Percentiles rank a stretch among this genome's conserved stretches.
Conservation (phyloP, 2,329 filamentous ascomycete species). For the Neodidymelliopsis sp. region DNA sequence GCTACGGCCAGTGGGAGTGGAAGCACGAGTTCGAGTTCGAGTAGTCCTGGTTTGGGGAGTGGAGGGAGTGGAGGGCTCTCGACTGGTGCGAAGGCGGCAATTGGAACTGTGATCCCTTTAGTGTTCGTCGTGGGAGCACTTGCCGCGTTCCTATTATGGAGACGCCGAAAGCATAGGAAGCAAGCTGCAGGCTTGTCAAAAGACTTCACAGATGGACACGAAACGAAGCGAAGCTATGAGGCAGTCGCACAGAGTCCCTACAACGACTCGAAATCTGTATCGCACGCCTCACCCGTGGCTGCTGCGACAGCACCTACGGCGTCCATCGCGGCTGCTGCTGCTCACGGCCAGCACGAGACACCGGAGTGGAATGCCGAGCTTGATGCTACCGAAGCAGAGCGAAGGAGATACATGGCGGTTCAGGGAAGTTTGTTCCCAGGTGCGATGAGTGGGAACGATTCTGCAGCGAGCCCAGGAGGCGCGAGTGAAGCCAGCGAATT, state of each 20-base stretch:
- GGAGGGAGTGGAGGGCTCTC: conserved; percentile 59
- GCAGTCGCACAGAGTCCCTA: neutral
- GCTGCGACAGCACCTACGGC: neutral
- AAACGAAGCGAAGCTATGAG: conserved; percentile 11
- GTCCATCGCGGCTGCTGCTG: neutral
- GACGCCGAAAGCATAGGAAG: conserved; percentile 22
- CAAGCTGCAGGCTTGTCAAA: neutral
- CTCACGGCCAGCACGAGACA: conserved; percentile 14
- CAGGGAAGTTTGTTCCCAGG: conserved; percentile 10
- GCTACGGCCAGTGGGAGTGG: conserved; percentile 2
- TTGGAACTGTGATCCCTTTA: conserved; percentile 90
- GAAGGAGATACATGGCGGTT: conserved; percentile 13
- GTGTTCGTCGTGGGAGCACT: conserved; percentile 66
- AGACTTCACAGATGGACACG: conserved; percentile 7
- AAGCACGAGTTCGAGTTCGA: neutral
- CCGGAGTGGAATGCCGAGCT: conserved; percentile 36
- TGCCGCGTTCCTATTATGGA: conserved; percentile 26
- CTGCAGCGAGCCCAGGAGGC: conserved; percentile 1
- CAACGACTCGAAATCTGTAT: neutral
- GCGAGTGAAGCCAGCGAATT: conserved; percentile 20
- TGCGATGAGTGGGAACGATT: neutral
- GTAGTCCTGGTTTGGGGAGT: neutral
- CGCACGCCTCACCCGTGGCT: neutral
- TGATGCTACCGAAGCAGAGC: conserved; percentile 27
- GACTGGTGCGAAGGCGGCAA: conserved; percentile 76